phyloP scores from a whole-genome alignment of 306 rosid genomes.

The Gleditsia sinensis region DNA sequence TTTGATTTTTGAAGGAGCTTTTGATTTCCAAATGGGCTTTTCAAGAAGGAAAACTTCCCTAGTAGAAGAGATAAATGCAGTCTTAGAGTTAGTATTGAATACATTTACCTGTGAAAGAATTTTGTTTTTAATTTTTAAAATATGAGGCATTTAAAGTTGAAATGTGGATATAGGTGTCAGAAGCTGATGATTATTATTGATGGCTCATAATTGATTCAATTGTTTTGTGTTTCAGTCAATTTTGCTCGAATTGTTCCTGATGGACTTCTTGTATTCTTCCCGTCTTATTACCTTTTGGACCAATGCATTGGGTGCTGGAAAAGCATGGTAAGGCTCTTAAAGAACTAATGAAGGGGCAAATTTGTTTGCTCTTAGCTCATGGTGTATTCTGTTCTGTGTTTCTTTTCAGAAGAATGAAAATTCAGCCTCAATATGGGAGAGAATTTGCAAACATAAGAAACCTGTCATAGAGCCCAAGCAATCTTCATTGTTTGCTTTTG shows the following conservation, averaged over 20 bases:
- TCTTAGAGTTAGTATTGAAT: no score
- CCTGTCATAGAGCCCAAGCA: conserved; percentile 96
- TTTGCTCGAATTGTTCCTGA: conserved; percentile 94
- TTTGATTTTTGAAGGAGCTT: no score
- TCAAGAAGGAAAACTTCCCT: no score
- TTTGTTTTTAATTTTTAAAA: not conserved
- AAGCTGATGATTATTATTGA: conserved; percentile 12
- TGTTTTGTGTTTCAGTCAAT: conserved; percentile 71
- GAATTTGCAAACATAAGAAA: conserved; percentile 87
- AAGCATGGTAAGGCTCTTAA: conserved; percentile 54
- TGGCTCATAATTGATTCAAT: conserved; percentile 17
- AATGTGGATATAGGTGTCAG: not conserved
- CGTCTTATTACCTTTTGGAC: conserved; percentile 92
- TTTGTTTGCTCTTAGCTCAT: conserved; percentile 31
- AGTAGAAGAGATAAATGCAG: no score
- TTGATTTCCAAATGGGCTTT: no score
- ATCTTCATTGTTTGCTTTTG: conserved; percentile 70
- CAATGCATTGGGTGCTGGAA: conserved; percentile 87
- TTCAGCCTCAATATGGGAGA: conserved; percentile 90
- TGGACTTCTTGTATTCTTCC: conserved; percentile 94
- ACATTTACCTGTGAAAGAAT: not conserved
- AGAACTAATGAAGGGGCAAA: conserved; percentile 28
- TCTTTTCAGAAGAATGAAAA: conserved; percentile 59
- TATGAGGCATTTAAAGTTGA: not conserved
- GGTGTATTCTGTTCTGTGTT: conserved; percentile 24